Base-by-base conservation (phyloP, 73 alveolate species). In the Blepharisma stoltei region DNA sequence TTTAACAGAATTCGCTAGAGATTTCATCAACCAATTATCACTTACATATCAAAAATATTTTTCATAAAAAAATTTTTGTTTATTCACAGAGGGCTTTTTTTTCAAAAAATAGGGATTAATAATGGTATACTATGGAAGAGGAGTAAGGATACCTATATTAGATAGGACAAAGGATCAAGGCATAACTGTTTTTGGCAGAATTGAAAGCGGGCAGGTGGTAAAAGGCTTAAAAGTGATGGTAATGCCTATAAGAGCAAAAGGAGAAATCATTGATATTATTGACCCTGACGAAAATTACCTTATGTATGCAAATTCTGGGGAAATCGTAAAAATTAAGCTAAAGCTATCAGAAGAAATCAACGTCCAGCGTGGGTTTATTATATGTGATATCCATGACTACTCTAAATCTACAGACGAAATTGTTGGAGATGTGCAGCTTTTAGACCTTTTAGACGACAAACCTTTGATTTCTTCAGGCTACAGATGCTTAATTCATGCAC, bases 71-170 rank as follows among this genome's bases (percentile, higher is more conserved):
- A n/a, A n/a, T n/a, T n/a, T n/a, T n/a, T n/a, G n/a, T n/a, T n/a
- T n/a, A n/a, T n/a, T n/a, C n/a, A n/a, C n/a, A n/a, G n/a, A n/a
- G n/a, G n/a, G n/a, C n/a, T n/a, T n/a, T n/a, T n/a, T n/a, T n/a
- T n/a, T n/a, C n/a, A n/a, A n/a, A n/a, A n/a, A n/a, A n/a, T n/a
- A n/a, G n/a, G n/a, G n/a, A n/a, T n/a, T 90, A 95, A 18, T 90
- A 96, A 6, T 99, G 95, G 14, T 97, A 98, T 0, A 81, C 96
- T n/a, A n/a, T n/a, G n/a, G n/a, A n/a, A n/a, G n/a, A n/a, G n/a
- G n/a, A n/a, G n/a, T n/a, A 32, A 90, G 99, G 76, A 82, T 82
- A 41, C 89, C 89, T n/a, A 78, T 82, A 0, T 55, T 82, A 44
- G 89, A 82, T 67, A 82, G 78, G 76, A 68, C 76, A 52, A 82